Base-by-base conservation (phyloP, 352 stramenopile species). In the Ophiocytium majus region DNA sequence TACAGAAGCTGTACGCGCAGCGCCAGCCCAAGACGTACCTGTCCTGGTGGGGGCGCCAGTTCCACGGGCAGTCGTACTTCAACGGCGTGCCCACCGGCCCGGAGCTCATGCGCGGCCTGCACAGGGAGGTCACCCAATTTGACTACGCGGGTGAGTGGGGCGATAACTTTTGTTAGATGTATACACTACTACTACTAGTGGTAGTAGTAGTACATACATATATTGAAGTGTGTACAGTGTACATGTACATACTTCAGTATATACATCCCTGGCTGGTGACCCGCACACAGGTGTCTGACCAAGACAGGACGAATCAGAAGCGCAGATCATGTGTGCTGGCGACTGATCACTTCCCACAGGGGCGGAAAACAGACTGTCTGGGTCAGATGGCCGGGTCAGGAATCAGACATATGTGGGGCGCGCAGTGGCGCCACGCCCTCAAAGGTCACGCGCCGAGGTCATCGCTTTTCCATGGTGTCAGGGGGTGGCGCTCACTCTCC, bases 111-210 rank as follows among this genome's bases (percentile, higher is more conserved):
- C 32, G 66, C 5, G 66, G 66, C 14, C 32, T 43, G 17, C 66
- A 17, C 32, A 5, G 66, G 5, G 66, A 78, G 5, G 14, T 78
- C 32, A 43, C 35, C 32, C 5, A 78, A 5, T 78, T 78, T 78
- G 66, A 78, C 35, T 78, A 78, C 14, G 66, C 66, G 14, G 66
- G 66, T 78, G 14, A 78, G 5, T 71, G 57, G n/a, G n/a, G n/a
- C n/a, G n/a, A n/a, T 28, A 71, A 71, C 23, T 71, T 71, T 71
- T 71, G 28, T 71, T 23, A 28, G 23, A 28, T 71, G 19, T 71
- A 71, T 71, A 28, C 57, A 23, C 57, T 28, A 71, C 23, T 23
- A 71, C 28, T 71, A 71, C 23, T 23, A 28, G 57, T 28, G 19
- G 28, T 71, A 71, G 23, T 71, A 71, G 23, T 23, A 28, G 28